Percentiles rank a stretch among this genome's conserved stretches.
phyloP scores from a whole-genome alignment of 441 rosid species.

The California macrophylla region DNA sequence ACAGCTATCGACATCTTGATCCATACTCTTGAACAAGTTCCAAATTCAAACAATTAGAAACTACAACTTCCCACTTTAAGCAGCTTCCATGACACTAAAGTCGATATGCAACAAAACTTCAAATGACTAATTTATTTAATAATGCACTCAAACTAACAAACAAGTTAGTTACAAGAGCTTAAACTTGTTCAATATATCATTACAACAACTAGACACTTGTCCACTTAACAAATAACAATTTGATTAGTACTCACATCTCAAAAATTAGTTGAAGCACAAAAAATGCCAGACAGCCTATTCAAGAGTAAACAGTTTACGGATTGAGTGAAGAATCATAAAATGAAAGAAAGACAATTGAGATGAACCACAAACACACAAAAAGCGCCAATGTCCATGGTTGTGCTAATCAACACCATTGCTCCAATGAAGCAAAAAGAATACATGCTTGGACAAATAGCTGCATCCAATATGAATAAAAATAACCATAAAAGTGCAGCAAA shows the following conservation, averaged over 20 bases:
- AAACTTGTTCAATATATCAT: neutral
- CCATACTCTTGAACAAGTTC: neutral
- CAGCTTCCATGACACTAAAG: neutral
- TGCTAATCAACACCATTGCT: neutral
- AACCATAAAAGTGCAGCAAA: slow-evolving; percentile 6
- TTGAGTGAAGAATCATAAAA: neutral
- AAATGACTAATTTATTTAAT: neutral
- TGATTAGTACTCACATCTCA: slow-evolving; percentile 4
- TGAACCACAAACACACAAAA: neutral
- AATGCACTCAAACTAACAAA: neutral
- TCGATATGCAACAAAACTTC: neutral
- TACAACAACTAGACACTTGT: neutral
- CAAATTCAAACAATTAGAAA: slow-evolving; percentile 3
- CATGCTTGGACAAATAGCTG: neutral
- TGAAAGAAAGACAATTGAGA: neutral
- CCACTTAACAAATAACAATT: neutral
- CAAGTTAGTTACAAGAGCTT: neutral
- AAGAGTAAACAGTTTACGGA: neutral
- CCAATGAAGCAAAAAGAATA: neutral
- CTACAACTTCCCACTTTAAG: neutral
- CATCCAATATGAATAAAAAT: neutral
- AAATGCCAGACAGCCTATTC: neutral
- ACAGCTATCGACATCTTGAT: neutral
- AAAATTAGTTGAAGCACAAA: neutral
- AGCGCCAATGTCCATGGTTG: neutral